Evolutionary conservation across 805 yeast genomes (phyloP), one percentile per base, ranked within the genome.

Genomic region (Pichia ethanolica): DNA sequence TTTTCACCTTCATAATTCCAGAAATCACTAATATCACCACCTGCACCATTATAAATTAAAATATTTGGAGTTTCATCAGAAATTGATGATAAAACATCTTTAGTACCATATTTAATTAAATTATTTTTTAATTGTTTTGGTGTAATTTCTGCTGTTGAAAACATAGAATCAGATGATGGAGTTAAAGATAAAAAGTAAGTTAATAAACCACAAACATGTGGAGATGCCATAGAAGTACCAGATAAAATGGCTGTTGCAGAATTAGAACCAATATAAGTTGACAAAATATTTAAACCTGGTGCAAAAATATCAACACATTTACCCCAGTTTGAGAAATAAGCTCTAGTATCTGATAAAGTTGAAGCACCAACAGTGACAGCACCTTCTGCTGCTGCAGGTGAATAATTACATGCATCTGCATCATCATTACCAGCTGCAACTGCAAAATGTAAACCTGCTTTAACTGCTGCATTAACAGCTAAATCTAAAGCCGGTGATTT

Each of bases 181-280:
- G 86, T 88, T 68, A 89, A 78, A 7, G 96, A 84, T 65, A 90
- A 73, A 71, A 80, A 91, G 76, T 91, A 91, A 8, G 96, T 79
- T 62, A 89, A 80, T 66, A 91, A 75, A 59, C 99, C 99, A 52
- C 89, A 83, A 58, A 90, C 90, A 64, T 89, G 97, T 42, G 99
- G 98, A 37, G 97, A 86, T 26, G 98, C 97, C 99, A 91, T 91
- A 13, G 98, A 91, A 10, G 97, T 91, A 70, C 99, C 99, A 37
- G 96, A 86, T 65, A 86, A 74, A 38, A 87, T 79, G 42, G 93
- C 89, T 57, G 91, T 84, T 40, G 89, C 86, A 47, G 79, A 69
- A 46, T 77, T 74, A 5, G 89, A 81, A 41, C 95, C 93, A 65
- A 83, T 86, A 66, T 85, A 86, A 37, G 91, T 85, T 41, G 96